phyloP scores from a whole-genome alignment of 495 filamentous ascomycete species.

The Penicillium malachiteum region DNA sequence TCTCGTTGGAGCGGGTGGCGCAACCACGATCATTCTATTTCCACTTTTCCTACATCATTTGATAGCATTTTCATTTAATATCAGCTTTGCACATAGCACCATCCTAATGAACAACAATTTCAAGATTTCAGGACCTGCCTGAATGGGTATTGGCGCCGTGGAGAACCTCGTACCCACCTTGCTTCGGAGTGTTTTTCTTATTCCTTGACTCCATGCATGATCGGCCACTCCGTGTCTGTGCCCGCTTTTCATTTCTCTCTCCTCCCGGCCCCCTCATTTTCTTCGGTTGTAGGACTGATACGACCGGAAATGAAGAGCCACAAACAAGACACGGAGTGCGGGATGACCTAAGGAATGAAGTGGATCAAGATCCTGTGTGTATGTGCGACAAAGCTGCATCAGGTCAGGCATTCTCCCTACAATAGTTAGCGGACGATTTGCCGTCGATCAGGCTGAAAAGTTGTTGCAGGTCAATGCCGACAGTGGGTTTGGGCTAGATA shows the following conservation, averaged over 20 bases:
- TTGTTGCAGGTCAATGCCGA: slow-evolving; percentile 6
- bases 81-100: background rate
- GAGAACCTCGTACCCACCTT: slow-evolving; percentile 4
- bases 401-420: slow-evolving; percentile 7
- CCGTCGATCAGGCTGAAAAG: slow-evolving; percentile 1
- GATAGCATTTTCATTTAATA: background rate
- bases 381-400: slow-evolving; percentile 18
- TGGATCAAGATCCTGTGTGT: slow-evolving; percentile 1
- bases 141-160: slow-evolving; percentile 8
- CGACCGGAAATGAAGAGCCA: background rate
- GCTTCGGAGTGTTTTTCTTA: slow-evolving; percentile 1
- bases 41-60: background rate
- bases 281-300: background rate
- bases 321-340: background rate
- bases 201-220: slow-evolving; percentile 19
- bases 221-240: slow-evolving; percentile 25
- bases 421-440: background rate
- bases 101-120: slow-evolving; percentile 1
- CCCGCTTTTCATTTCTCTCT: slow-evolving; percentile 1
- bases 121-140: slow-evolving; percentile 7
- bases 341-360: background rate
- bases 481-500: background rate
- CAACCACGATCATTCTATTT: background rate
- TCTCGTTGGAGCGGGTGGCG: background rate
- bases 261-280: background rate